Conservation (phyloP, 1,139 yeast species). For the Yamadazyma songkhlaensis region DNA sequence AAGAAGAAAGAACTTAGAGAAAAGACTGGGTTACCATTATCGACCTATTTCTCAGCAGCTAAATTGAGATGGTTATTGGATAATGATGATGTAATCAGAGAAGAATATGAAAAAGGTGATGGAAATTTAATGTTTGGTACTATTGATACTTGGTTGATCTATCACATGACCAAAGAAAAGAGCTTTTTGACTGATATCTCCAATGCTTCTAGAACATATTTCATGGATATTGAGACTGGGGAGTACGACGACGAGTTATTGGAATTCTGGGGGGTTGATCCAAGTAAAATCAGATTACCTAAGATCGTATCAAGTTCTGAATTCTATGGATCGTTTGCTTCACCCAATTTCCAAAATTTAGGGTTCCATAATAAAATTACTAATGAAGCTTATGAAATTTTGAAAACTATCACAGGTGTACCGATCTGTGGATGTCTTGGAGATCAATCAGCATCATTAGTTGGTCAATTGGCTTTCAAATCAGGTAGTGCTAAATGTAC, state of each 20-base stretch:
- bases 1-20: constrained; percentile 56
- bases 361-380: constrained; percentile 55
- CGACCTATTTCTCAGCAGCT: constrained; percentile 90
- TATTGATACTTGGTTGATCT: constrained; percentile 91
- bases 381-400: constrained; percentile 49
- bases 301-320: constrained; percentile 80
- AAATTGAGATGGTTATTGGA: constrained; percentile 89
- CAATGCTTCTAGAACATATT: constrained; percentile 88
- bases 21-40: constrained; percentile 81
- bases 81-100: constrained; percentile 66
- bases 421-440: constrained; percentile 92
- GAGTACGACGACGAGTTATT: constrained; percentile 77
- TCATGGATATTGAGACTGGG: constrained; percentile 77
- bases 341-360: constrained; percentile 53
- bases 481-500: constrained; percentile 92
- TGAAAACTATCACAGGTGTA: constrained; percentile 48
- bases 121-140: constrained; percentile 85
- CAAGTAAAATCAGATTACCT: constrained; percentile 67
- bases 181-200: constrained; percentile 82
- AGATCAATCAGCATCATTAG: constrained; percentile 91
- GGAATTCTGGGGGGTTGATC: constrained; percentile 77
- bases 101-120: constrained; percentile 72
- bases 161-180: constrained; percentile 73
- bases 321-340: constrained; percentile 66
- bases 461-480: constrained; percentile 85